phyloP scores from a whole-genome alignment of 305 asterid species.

The Withania somnifera region DNA sequence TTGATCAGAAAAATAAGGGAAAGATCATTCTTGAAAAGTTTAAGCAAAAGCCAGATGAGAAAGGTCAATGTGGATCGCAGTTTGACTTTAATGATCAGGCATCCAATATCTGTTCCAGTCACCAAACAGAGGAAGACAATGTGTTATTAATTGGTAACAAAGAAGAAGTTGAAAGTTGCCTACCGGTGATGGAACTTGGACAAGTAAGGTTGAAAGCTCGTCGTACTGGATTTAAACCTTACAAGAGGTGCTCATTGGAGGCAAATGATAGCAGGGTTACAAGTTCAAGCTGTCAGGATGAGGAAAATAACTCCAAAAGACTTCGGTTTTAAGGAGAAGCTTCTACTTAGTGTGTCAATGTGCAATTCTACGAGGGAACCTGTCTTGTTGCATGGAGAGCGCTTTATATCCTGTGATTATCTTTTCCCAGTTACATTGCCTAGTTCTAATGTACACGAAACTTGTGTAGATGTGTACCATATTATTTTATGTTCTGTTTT shows the following conservation, averaged over 20 bases:
- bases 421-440: constrained; percentile 19
- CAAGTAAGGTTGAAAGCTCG: constrained; percentile 43
- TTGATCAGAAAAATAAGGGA: constrained; percentile 27
- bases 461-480: constrained; percentile 31
- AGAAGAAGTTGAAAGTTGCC: constrained; percentile 24
- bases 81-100: constrained; percentile 29
- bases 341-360: constrained; percentile 22
- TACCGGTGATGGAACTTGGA: constrained; percentile 34
- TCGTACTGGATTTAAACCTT: constrained; percentile 81
- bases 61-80: constrained; percentile 20
- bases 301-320: constrained; percentile 71
- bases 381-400: constrained; percentile 5
- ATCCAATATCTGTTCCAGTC: constrained; percentile 13
- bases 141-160: constrained; percentile 25
- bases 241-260: constrained; percentile 89
- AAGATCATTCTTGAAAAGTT: constrained; percentile 9
- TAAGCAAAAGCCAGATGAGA: constrained; percentile 19
- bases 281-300: constrained; percentile 33
- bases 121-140: constrained; percentile 17
- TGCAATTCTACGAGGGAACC: background rate
- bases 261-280: constrained; percentile 53
- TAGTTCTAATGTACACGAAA: constrained; percentile 20
- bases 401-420: constrained; percentile 15
- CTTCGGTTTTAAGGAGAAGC: constrained; percentile 63
- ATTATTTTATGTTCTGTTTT: constrained; percentile 5